Evolutionary conservation across 345 rosid genomes (phyloP).

Genomic region (Reutealis trisperma): DNA sequence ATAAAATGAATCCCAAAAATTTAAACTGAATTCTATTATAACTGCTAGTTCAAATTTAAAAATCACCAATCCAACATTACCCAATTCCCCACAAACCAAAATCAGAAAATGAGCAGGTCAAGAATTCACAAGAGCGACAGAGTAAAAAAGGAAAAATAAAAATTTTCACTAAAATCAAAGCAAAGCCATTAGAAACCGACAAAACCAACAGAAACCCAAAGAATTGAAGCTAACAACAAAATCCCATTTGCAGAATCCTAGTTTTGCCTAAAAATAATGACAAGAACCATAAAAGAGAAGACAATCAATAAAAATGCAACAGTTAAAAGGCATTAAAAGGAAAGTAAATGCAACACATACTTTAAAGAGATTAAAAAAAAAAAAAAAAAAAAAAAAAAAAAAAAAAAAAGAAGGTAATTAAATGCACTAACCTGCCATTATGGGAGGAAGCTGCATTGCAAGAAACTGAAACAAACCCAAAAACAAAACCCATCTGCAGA

Average conservation of each 20-base stretch:
- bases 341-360: not conserved
- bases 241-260: slow-evolving; percentile 10
- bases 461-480: slow-evolving; percentile 48
- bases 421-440: slow-evolving; percentile 51
- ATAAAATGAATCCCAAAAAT: not conserved
- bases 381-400: no score
- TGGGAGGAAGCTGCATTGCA: slow-evolving; percentile 47
- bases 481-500: slow-evolving; percentile 24
- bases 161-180: not conserved
- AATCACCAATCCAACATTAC: not conserved
- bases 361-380: no score
- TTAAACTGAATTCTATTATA: not conserved
- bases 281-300: not conserved
- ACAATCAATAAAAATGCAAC: not conserved
- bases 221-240: not conserved
- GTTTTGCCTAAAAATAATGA: not conserved
- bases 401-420: slow-evolving; percentile 4
- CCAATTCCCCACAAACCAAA: not conserved
- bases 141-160: no score
- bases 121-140: not conserved
- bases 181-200: not conserved
- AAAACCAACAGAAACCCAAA: not conserved
- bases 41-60: not conserved
- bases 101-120: not conserved
- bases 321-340: not conserved